Evolutionary conservation across 75 land plant genomes (phyloP), one percentile per base, ranked within the genome.

Genomic region (Pinus tabuliformis): DNA sequence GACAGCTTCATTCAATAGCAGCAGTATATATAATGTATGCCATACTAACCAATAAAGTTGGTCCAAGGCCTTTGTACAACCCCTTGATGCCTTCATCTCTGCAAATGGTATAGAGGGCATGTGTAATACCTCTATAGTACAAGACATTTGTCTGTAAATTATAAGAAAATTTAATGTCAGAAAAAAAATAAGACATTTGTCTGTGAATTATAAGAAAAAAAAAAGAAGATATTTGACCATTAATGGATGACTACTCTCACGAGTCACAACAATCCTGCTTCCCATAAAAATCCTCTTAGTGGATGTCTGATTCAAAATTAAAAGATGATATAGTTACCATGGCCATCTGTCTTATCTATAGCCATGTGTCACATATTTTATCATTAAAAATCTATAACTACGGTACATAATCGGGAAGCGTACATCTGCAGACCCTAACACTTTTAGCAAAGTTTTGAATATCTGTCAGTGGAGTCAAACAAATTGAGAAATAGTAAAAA

Each of bases 21-120:
- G 56, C 1, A 0, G 13, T 3, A 16, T 3, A 56, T 16, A 54
- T n/a, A 54, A 26, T 73, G 36, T 56, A 15, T 54, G 7, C 15
- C 28, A 65, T 66, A 70, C 86, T 64, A 81, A 95, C 98, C 91
- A 96, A 66, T 42, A 96, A 72, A 70, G 99, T 96, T 57, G 97
- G 86, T 8, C 97, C 97, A 58, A 96, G 83, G 57, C 99, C 99
- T 71, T 96, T 96, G 80, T 96, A 96, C 7, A 96, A 80, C 5
- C 99, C 95, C 77, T 74, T 81, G 11, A 86, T 60, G 56, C 99
- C 99, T 77, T 96, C 99, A 58, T 96, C 97, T 68, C 81, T 89
- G 63, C 79, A 72, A 59, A 96, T 96, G 14, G 97, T 87, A 64
- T 73, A 77, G 18, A 96, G 81, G 9, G 99, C 86, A 92, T 93